Conservation (phyloP, 1,284 basidiomycete species). For the Cryptococcus neoformans region DNA sequence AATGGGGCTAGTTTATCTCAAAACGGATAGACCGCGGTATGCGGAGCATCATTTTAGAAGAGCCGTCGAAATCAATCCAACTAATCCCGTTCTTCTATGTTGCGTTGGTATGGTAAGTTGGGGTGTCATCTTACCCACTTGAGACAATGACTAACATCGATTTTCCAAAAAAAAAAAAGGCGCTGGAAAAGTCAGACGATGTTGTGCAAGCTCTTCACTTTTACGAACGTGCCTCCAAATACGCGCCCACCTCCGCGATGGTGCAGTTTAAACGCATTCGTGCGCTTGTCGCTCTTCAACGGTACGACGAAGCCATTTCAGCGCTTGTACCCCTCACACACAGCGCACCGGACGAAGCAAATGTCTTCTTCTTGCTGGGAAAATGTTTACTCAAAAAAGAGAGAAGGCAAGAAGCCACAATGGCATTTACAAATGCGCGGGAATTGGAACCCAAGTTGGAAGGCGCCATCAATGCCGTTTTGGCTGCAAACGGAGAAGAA, state of each 20-base stretch:
- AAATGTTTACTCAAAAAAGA: slow-evolving; percentile 79
- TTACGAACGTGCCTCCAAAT: slow-evolving; percentile 71
- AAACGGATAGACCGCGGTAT: slow-evolving; percentile 81
- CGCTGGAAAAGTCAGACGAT: slow-evolving; percentile 74
- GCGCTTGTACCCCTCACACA: slow-evolving; percentile 75
- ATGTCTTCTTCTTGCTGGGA: slow-evolving; percentile 92
- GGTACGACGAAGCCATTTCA: slow-evolving; percentile 68
- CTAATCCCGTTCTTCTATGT: slow-evolving; percentile 82
- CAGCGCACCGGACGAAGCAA: slow-evolving; percentile 85
- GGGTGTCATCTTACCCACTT: neutral
- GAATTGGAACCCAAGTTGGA: slow-evolving; percentile 60
- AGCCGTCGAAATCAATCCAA: slow-evolving; percentile 83
- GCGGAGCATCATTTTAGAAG: slow-evolving; percentile 93
- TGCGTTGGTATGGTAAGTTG: slow-evolving; percentile 81
- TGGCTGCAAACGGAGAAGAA: slow-evolving; percentile 40
- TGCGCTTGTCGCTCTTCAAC: slow-evolving; percentile 75
- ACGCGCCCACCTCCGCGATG: slow-evolving; percentile 78
- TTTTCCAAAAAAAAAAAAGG: slow-evolving; percentile 55
- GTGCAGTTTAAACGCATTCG: slow-evolving; percentile 87
- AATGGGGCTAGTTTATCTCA: slow-evolving; percentile 88
- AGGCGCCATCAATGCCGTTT: slow-evolving; percentile 41
- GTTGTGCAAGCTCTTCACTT: slow-evolving; percentile 66
- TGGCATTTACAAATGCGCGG: slow-evolving; percentile 78
- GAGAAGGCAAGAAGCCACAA: slow-evolving; percentile 70
- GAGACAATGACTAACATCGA: neutral